Evolutionary conservation across 148 eudicot species (phyloP), one percentile per base, ranked within the genome.

Genomic region (Chenopodium album): DNA sequence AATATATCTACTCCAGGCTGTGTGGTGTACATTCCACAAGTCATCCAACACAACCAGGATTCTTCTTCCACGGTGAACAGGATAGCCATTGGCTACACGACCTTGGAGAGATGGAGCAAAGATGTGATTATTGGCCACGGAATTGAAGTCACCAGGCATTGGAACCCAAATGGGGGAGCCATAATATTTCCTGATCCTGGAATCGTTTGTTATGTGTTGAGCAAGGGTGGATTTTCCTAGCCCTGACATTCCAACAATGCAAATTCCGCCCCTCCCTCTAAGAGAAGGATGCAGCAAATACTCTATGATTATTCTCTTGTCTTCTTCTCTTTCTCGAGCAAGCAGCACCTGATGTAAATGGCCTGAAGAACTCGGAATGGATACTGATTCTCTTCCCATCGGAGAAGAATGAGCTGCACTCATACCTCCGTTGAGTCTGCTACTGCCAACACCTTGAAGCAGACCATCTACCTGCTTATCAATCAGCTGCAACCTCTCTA

Each of bases 201-300:
- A 20, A 60, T 64, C 78, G 12, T 32, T 19, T 32, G 1, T 34
- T 32, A 81, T 67, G 13, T 23, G 56, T 62, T 19, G 72, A 17
- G 83, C 73, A 46, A 81, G 83, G 1, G 50, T 63, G 7, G 83
- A 64, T 44, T 81, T 81, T 2, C 83, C 83, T 63, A 67, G 23
- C 2, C 83, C 83, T 46, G 69, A 65, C 78, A 81, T 81, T 0
- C 83, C 83, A 0, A 29, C 14, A 62, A 81, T 74, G 34, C 56
- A 9, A 66, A 81, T 31, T 31, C 32, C 37, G 46, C 44, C 65
- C 7, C 2, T 72, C 0, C 64, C 31, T 1, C 19, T 14, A 20
- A 2, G 16, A 14, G 75, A 29, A 50, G n/a, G n/a, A 20, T 66
- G 65, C 17, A 64, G 47, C 71, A 64, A 23, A 41, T 26, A n/a